Evolutionary conservation across 2,329 filamentous ascomycete genomes (phyloP).

Genomic region (Thermoascus crustaceus): DNA sequence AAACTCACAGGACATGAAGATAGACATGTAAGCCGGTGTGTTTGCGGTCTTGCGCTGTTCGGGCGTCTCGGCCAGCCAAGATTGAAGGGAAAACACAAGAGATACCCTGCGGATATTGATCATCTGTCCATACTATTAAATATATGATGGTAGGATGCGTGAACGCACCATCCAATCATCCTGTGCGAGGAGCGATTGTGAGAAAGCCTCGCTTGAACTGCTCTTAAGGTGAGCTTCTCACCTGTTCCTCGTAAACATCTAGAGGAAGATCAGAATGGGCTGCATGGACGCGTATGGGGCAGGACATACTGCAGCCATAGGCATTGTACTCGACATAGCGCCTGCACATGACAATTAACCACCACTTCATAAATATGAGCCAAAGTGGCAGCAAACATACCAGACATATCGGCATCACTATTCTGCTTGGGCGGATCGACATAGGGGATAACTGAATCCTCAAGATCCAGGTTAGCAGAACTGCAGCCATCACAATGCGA

Average conservation of each 20-base stretch:
- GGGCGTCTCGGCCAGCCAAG: constrained; percentile 41
- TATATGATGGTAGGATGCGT: constrained; percentile 3
- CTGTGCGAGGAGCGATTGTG: constrained; percentile 26
- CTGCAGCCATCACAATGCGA: constrained; percentile 5
- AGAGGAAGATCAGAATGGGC: constrained; percentile 13
- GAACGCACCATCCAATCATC: constrained; percentile 54
- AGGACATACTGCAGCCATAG: constrained; percentile 71
- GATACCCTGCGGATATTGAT: constrained; percentile 31
- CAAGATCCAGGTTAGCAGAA: constrained; percentile 2
- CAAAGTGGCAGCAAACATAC: constrained; percentile 45
- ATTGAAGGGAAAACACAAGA: constrained; percentile 40
- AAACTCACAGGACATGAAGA: constrained; percentile 67
- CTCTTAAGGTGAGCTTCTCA: constrained; percentile 33
- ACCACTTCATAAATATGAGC: not conserved
- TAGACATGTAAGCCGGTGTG: constrained; percentile 66
- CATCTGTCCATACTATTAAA: not conserved
- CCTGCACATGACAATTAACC: constrained; percentile 30
- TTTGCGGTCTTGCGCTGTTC: constrained; percentile 50
- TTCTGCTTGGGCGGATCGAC: constrained; percentile 63
- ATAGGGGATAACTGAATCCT: constrained; percentile 70
- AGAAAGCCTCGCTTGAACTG: not conserved
- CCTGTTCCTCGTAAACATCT: constrained; percentile 88
- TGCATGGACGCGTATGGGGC: constrained; percentile 4
- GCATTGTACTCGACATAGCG: constrained; percentile 67
- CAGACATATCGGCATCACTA: constrained; percentile 59